phyloP scores from a whole-genome alignment of 768 basidiomycete species.

The Chalciporus pseudorubinellus region DNA sequence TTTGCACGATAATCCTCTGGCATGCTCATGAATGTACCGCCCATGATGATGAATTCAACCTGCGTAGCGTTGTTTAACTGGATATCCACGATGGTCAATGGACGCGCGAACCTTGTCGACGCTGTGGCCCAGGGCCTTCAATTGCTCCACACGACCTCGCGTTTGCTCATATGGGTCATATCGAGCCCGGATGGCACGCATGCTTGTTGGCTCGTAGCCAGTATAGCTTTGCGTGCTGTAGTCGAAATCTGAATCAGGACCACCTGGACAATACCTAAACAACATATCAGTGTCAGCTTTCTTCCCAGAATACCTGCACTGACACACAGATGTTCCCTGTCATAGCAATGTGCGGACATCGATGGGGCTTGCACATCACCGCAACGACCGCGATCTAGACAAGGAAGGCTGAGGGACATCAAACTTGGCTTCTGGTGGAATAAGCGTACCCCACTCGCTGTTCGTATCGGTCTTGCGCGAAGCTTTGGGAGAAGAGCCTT shows the following conservation, averaged over 20 bases:
- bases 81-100: background rate
- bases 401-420: background rate
- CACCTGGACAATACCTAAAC: slow-evolving; percentile 91
- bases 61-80: slow-evolving; percentile 23
- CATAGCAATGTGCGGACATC: slow-evolving; percentile 99
- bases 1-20: slow-evolving; percentile 92
- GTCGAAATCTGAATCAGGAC: slow-evolving; percentile 99
- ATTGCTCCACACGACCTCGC: slow-evolving; percentile 89
- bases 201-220: slow-evolving; percentile 95
- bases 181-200: slow-evolving; percentile 96
- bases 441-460: slow-evolving; percentile 83
- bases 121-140: slow-evolving; percentile 92
- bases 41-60: slow-evolving; percentile 96
- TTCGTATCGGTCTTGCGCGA: slow-evolving; percentile 90
- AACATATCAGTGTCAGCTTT: slow-evolving; percentile 1
- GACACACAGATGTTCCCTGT: slow-evolving; percentile 99
- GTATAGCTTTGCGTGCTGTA: slow-evolving; percentile 98
- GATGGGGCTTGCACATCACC: slow-evolving; percentile 99
- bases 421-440: background rate
- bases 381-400: slow-evolving; percentile 94
- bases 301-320: slow-evolving; percentile 25
- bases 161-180: slow-evolving; percentile 98
- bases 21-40: slow-evolving; percentile 99
- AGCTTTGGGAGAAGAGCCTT: slow-evolving; percentile 86
- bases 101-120: slow-evolving; percentile 82